Conservation (phyloP, 441 rosid genomes). For the Syzygium malaccense region DNA sequence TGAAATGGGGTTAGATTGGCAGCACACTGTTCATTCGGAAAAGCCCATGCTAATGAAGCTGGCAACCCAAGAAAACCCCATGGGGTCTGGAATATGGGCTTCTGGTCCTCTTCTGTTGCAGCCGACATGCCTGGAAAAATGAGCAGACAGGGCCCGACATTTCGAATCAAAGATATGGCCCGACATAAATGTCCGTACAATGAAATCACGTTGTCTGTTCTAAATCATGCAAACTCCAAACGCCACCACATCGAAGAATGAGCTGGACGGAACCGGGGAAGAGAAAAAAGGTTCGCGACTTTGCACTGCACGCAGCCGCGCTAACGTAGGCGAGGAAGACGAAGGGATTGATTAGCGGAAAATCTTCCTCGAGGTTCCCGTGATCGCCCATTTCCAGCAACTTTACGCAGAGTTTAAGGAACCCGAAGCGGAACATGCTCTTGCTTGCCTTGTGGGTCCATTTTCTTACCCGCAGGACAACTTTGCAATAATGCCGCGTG, state of each 20-base stretch:
- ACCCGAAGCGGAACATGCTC: background rate
- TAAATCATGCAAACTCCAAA: background rate
- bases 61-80: background rate
- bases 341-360: background rate
- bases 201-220: background rate
- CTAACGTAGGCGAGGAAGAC: background rate
- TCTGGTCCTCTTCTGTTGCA: background rate
- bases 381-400: background rate
- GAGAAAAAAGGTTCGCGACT: background rate
- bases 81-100: background rate
- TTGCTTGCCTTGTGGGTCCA: background rate
- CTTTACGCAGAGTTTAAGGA: background rate
- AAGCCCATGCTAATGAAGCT: background rate
- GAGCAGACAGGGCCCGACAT: background rate
- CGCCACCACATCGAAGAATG: background rate
- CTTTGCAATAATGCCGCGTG: background rate
- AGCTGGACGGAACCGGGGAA: no score
- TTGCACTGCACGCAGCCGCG: background rate
- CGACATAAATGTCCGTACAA: background rate
- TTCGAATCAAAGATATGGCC: background rate
- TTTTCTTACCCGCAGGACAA: background rate
- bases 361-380: background rate
- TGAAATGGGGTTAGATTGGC: background rate
- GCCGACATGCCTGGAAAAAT: background rate
- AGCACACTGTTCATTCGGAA: background rate